Evolutionary conservation across 2,329 filamentous ascomycete species (phyloP).

Genomic region (Phoma sp.): DNA sequence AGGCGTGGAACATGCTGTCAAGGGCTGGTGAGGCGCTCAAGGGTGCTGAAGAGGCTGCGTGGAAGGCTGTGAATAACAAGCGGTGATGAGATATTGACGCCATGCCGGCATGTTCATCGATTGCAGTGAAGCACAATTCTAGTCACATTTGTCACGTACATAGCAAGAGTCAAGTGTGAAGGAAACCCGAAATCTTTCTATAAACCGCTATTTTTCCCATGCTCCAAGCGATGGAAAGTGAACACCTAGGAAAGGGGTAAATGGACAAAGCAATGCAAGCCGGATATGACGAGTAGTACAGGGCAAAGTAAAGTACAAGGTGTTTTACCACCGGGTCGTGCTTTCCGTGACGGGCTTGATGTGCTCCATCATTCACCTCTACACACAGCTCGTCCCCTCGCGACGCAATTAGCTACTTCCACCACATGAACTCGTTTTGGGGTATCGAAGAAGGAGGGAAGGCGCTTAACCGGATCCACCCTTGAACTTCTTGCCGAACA

Average conservation of each 20-base stretch:
- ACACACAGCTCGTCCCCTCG: slow-evolving; percentile 39
- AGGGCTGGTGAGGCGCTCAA: slow-evolving; percentile 47
- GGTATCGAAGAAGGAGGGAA: slow-evolving; percentile 44
- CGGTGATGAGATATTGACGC: background rate
- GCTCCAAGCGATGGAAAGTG: slow-evolving; percentile 46
- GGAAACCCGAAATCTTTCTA: slow-evolving; percentile 46
- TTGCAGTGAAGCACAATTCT: background rate
- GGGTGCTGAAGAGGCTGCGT: slow-evolving; percentile 46
- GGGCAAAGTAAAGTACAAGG: slow-evolving; percentile 53
- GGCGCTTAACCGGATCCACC: slow-evolving; percentile 55
- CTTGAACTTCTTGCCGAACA: slow-evolving; percentile 99
- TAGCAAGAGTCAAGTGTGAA: slow-evolving; percentile 18
- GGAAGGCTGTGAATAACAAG: slow-evolving; percentile 43
- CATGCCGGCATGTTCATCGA: background rate
- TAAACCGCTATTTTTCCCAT: slow-evolving; percentile 48
- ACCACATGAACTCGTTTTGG: slow-evolving; percentile 44
- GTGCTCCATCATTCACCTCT: slow-evolving; percentile 47
- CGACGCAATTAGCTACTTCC: slow-evolving; percentile 44
- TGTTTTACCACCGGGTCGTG: slow-evolving; percentile 49
- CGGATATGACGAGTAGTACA: slow-evolving; percentile 49
- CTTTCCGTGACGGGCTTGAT: slow-evolving; percentile 48
- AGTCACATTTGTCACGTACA: slow-evolving; percentile 12
- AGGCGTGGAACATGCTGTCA: slow-evolving; percentile 44
- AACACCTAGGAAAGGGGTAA: slow-evolving; percentile 43
- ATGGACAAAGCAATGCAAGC: slow-evolving; percentile 49